Evolutionary conservation across 1,284 basidiomycete genomes (phyloP).

Genomic region (Phaffia rhodozyma): DNA sequence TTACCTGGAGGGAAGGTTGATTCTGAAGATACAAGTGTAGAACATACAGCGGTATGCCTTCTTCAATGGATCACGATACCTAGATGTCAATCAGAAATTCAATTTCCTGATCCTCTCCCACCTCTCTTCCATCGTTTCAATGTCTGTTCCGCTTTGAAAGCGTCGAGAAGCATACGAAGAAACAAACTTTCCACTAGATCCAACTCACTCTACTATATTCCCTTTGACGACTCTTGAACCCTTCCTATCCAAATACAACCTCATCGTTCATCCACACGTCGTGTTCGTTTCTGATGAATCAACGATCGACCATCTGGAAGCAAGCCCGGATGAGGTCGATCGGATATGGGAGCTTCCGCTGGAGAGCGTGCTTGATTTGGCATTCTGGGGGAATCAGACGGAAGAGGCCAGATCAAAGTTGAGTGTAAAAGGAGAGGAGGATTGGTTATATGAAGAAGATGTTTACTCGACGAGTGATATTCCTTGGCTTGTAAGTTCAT

Average conservation of each 20-base stretch:
- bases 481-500: constrained; percentile 26
- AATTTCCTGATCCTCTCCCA: not conserved
- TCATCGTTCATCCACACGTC: constrained; percentile 47
- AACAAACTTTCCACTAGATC: constrained; percentile 49
- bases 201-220: constrained; percentile 45
- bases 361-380: constrained; percentile 51
- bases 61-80: not conserved
- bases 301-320: constrained; percentile 44
- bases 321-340: constrained; percentile 57
- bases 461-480: constrained; percentile 41
- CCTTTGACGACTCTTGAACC: constrained; percentile 56
- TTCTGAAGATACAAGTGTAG: constrained; percentile 47
- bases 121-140: not conserved
- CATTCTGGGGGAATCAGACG: constrained; percentile 24
- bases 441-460: constrained; percentile 64
- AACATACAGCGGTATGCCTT: constrained; percentile 57
- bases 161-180: constrained; percentile 72
- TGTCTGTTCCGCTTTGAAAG: constrained; percentile 35
- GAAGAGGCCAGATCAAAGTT: constrained; percentile 40
- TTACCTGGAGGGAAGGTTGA: constrained; percentile 74
- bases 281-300: constrained; percentile 51
- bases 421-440: constrained; percentile 46
- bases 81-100: not conserved
- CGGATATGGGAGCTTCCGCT: constrained; percentile 67
- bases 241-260: constrained; percentile 48